These are phyloP conservation scores for Populus nigra DNA, from an alignment of 345 rosid species.

Conservation along the genomic window DNA sequence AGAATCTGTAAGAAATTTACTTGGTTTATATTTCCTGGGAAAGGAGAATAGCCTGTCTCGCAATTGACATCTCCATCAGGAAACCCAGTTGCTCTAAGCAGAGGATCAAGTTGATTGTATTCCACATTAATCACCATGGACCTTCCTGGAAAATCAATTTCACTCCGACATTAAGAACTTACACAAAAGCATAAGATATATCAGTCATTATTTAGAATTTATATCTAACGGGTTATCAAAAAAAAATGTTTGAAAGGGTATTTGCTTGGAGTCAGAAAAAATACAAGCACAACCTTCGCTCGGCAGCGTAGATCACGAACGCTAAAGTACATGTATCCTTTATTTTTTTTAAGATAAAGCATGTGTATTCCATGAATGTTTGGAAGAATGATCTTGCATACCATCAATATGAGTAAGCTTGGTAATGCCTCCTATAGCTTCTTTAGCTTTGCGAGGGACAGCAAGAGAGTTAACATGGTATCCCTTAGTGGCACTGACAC, in stretches of 20 bases:
- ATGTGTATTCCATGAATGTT: background rate
- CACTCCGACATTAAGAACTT: background rate
- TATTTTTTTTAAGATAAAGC: background rate
- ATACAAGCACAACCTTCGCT: too few relatives aligned
- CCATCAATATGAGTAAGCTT: constrained; percentile 88
- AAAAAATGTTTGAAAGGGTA: too few relatives aligned
- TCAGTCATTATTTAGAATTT: background rate
- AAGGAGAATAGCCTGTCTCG: constrained; percentile 95
- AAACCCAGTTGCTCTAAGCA: constrained; percentile 80
- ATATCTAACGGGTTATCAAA: too few relatives aligned
- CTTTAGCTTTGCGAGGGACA: constrained; percentile 97
- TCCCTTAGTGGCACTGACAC: constrained; percentile 79
- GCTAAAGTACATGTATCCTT: too few relatives aligned
- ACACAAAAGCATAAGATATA: background rate
- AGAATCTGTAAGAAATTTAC: constrained; percentile 41
- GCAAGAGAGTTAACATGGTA: constrained; percentile 97
- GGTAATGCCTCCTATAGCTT: constrained; percentile 96
- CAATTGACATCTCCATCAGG: constrained; percentile 89
- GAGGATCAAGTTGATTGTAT: constrained; percentile 96
- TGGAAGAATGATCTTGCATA: constrained; percentile 22
- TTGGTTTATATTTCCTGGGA: constrained; percentile 98
- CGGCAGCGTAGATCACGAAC: background rate
- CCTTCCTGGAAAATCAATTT: constrained; percentile 55
- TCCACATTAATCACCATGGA: constrained; percentile 97
- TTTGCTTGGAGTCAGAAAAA: too few relatives aligned